A percentile compares a stretch with the other conserved stretches of the same genome.
Conservation (phyloP, 2,329 filamentous ascomycete species). For the Seiridium unicorne region DNA sequence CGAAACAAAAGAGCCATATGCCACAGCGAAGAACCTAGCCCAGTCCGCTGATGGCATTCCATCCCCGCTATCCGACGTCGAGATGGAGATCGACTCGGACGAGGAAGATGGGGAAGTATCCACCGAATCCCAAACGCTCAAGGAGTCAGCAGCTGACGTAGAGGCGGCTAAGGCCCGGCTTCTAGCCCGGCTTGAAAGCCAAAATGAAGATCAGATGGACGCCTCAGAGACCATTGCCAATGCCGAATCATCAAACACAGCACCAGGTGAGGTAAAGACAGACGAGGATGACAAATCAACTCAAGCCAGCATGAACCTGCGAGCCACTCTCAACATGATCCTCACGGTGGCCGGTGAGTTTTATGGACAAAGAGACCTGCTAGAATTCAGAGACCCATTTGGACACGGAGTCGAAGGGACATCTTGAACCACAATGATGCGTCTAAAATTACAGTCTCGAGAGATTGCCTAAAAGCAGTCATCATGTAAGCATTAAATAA, state of each 20-base stretch:
- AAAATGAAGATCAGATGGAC: conserved; percentile 11
- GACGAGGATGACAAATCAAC: conserved; percentile 23
- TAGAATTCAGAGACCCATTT: conserved; percentile 70
- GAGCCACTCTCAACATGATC: conserved; percentile 88
- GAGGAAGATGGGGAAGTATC: conserved; percentile 35
- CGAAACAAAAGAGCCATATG: background rate
- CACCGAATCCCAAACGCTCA: conserved; percentile 22
- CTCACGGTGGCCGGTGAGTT: conserved; percentile 83
- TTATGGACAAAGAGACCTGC: conserved; percentile 84
- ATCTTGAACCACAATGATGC: background rate
- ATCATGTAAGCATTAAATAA: background rate
- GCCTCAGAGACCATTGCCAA: conserved; percentile 7
- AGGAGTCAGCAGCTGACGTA: conserved; percentile 35
- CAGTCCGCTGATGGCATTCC: conserved; percentile 20
- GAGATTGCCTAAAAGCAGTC: background rate
- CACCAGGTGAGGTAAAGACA: conserved; percentile 10
- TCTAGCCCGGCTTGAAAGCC: conserved; percentile 40
- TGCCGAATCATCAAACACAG: background rate
- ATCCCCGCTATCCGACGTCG: conserved; percentile 22
- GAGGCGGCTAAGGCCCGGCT: conserved; percentile 48
- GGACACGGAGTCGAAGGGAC: conserved; percentile 34
- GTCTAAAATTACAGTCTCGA: background rate
- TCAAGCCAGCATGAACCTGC: conserved; percentile 48
- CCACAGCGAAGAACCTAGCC: background rate
- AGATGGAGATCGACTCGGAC: conserved; percentile 30